Evolutionary conservation across 176 grass and related monocot species (phyloP), one percentile per base, ranked within the genome.

Genomic region (Bolboschoenus planiculmis): DNA sequence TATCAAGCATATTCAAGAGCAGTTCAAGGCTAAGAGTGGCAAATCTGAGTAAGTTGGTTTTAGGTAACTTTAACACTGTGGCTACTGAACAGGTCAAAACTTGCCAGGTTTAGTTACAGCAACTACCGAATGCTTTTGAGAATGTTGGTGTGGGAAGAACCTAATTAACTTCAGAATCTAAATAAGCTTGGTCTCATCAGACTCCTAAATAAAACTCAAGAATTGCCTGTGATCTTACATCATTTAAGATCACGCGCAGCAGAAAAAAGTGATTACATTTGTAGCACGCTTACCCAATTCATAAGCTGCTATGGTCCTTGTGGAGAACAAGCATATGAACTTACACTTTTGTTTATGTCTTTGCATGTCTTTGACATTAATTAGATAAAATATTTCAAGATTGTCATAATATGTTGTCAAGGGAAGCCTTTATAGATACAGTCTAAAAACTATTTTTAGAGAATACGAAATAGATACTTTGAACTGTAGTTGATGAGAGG

Each of bases 1-100:
- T 36, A 95, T 98, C 86, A 98, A 84, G 86, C 87, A 95, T 62
- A 98, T 95, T 86, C 96, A 98, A 72, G 96, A 98, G 83, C 88
- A 91, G 81, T 95, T 98, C 88, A 98, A 91, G 88, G 91, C 96
- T 84, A 98, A 98, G 55, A 89, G 84, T 30, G 90, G 92, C 27
- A 98, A 98, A 89, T 87, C 73, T 78, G 92, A 98, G 92, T 98
- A 92, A 93, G 92, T 51, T 51, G 44, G 46, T 77, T 77, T 74
- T 77, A 77, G 72, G 46, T 26, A 51, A 30, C 27, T 77, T 53
- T 33, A 48, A 77, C 5, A 30, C 72, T 51, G 43, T 53, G 1
- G 5, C 46, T 48, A 18, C 72, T 77, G 46, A 77, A 7, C 11
- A 48, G 14, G 23, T 77, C 24, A 9, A 31, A 75, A 47, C 15